These are phyloP conservation scores for Gillenia trifoliata DNA, from an alignment of 306 rosid species.

Conservation along the genomic window DNA sequence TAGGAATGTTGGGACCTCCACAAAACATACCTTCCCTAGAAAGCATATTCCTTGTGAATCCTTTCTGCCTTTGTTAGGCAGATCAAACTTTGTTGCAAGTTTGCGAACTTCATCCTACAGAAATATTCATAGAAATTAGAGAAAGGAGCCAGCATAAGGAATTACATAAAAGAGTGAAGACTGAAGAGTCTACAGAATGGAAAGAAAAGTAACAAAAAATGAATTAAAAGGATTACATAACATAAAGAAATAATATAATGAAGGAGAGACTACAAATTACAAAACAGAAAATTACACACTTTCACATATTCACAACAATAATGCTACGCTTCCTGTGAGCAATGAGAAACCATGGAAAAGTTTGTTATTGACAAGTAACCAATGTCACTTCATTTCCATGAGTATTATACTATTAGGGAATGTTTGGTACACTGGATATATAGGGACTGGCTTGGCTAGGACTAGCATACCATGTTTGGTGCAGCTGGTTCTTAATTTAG, in stretches of 20 bases:
- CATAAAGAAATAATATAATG: background rate
- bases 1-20: background rate
- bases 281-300: background rate
- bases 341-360: background rate
- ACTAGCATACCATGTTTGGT: too few relatives aligned
- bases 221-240: background rate
- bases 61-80: conserved; percentile 86
- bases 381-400: background rate
- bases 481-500: too few relatives aligned
- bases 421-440: too few relatives aligned
- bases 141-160: background rate
- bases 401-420: background rate
- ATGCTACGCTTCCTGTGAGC: background rate
- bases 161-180: background rate
- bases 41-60: conserved; percentile 99
- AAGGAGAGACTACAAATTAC: background rate
- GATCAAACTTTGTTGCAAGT: conserved; percentile 75
- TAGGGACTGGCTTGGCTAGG: too few relatives aligned
- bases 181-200: background rate
- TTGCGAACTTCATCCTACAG: conserved; percentile 82
- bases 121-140: conserved; percentile 16
- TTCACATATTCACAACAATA: background rate
- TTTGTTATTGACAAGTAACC: background rate
- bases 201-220: background rate
- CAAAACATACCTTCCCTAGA: conserved; percentile 74